Percentiles rank a stretch among this genome's conserved stretches.
Evolutionary conservation across 1,139 yeast species (phyloP).

Genomic region (Diutina neorugosa): DNA sequence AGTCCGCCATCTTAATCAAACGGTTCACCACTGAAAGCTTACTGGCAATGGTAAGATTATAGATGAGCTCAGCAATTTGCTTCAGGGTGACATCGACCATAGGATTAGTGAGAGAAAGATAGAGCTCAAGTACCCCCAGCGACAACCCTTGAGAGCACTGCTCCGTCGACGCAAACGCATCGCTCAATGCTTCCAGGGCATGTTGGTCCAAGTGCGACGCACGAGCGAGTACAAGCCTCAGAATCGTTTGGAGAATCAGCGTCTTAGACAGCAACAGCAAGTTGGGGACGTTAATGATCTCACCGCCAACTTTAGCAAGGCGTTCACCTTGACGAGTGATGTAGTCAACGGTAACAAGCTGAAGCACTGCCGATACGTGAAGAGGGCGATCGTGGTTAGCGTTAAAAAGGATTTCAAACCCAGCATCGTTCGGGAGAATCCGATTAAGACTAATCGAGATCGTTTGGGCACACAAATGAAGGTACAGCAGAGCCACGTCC

Average conservation of each 20-base stretch:
- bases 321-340: background rate
- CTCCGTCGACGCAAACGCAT: constrained; percentile 30
- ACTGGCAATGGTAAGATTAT: constrained; percentile 11
- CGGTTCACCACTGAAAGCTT: constrained; percentile 18
- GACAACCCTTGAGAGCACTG: constrained; percentile 24
- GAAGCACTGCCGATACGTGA: constrained; percentile 35
- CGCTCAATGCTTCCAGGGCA: background rate
- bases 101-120: constrained; percentile 36
- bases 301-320: constrained; percentile 12
- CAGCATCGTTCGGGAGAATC: constrained; percentile 33
- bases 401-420: constrained; percentile 45
- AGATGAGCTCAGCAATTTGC: constrained; percentile 29
- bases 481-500: constrained; percentile 16
- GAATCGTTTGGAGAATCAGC: background rate
- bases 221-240: background rate
- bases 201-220: background rate
- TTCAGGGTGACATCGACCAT: constrained; percentile 36
- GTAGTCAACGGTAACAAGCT: constrained; percentile 17
- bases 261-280: constrained; percentile 42
- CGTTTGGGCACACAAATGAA: constrained; percentile 20
- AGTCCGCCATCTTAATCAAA: constrained; percentile 16
- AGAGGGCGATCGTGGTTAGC: constrained; percentile 39
- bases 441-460: constrained; percentile 21
- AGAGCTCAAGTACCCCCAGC: constrained; percentile 25
- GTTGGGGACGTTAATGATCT: constrained; percentile 41